phyloP scores from a whole-genome alignment of 805 yeast species.

The Kodamaea kakaduensis region DNA sequence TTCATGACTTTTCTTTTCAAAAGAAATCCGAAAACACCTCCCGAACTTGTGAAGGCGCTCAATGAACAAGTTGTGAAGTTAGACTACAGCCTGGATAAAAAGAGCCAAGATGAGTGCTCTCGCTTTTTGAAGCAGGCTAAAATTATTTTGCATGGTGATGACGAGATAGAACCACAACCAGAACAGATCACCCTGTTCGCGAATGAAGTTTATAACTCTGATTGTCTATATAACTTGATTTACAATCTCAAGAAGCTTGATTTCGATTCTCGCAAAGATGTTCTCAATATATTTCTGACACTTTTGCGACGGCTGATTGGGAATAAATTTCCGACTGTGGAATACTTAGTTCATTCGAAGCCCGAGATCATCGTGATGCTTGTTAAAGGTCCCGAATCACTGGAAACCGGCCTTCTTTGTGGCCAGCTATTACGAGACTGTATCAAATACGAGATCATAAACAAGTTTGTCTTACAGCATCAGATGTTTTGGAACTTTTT shows the following conservation, averaged over 20 bases:
- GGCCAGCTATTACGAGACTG: constrained; percentile 85
- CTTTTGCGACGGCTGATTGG: constrained; percentile 77
- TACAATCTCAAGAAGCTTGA: constrained; percentile 63
- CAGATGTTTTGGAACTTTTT: constrained; percentile 78
- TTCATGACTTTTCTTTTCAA: constrained; percentile 89
- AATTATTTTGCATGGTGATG: constrained; percentile 66
- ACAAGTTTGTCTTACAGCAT: constrained; percentile 55
- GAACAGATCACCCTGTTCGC: constrained; percentile 75
- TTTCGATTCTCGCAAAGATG: constrained; percentile 87
- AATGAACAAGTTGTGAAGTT: constrained; percentile 69
- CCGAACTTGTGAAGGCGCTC: constrained; percentile 72
- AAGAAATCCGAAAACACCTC: constrained; percentile 85
- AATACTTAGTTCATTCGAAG: constrained; percentile 58
- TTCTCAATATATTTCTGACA: constrained; percentile 65
- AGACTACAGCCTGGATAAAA: constrained; percentile 42
- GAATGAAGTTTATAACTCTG: constrained; percentile 71
- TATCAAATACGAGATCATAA: constrained; percentile 69
- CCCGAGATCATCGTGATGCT: constrained; percentile 63
- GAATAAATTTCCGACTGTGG: constrained; percentile 79
- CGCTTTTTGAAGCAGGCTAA: constrained; percentile 63
- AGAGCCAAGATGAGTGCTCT: constrained; percentile 70
- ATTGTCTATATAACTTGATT: constrained; percentile 61
- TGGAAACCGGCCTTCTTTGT: constrained; percentile 67
- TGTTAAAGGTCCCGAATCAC: constrained; percentile 67
- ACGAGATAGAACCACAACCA: constrained; percentile 57